Evolutionary conservation across 2,329 filamentous ascomycete genomes (phyloP).

Genomic region (Thielaviopsis cerberus): DNA sequence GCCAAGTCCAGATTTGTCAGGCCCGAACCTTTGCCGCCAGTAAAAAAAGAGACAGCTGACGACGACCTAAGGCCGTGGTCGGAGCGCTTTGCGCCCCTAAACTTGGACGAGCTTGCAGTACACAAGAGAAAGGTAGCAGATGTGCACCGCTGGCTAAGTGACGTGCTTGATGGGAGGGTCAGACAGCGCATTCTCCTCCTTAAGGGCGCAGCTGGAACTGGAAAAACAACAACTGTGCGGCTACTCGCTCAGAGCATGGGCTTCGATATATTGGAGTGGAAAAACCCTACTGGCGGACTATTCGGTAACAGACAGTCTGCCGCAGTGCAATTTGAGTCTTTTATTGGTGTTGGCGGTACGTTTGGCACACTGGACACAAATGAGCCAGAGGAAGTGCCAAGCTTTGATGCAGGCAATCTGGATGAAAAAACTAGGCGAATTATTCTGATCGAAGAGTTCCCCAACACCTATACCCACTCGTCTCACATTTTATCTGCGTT

Average conservation of each 20-base stretch:
- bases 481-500: slow-evolving; percentile 51
- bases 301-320: slow-evolving; percentile 48
- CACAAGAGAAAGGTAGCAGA: slow-evolving; percentile 88
- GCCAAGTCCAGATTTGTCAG: slow-evolving; percentile 35
- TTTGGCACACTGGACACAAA: slow-evolving; percentile 49
- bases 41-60: slow-evolving; percentile 16
- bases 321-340: slow-evolving; percentile 77
- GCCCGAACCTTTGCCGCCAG: slow-evolving; percentile 17
- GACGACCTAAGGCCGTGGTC: slow-evolving; percentile 64
- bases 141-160: slow-evolving; percentile 65
- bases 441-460: slow-evolving; percentile 67
- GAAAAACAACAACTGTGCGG: slow-evolving; percentile 75
- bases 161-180: slow-evolving; percentile 46
- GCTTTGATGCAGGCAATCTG: not conserved
- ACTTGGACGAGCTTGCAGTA: slow-evolving; percentile 70
- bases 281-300: slow-evolving; percentile 50
- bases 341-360: slow-evolving; percentile 61
- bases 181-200: slow-evolving; percentile 62
- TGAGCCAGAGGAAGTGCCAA: slow-evolving; percentile 2
- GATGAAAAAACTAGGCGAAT: slow-evolving; percentile 25
- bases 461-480: slow-evolving; percentile 50
- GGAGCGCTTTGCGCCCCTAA: slow-evolving; percentile 59
- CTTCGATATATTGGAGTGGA: slow-evolving; percentile 74
- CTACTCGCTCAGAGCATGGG: slow-evolving; percentile 61
- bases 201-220: slow-evolving; percentile 78